Evolutionary conservation across 805 yeast species (phyloP).

Genomic region (Pichia insulana): DNA sequence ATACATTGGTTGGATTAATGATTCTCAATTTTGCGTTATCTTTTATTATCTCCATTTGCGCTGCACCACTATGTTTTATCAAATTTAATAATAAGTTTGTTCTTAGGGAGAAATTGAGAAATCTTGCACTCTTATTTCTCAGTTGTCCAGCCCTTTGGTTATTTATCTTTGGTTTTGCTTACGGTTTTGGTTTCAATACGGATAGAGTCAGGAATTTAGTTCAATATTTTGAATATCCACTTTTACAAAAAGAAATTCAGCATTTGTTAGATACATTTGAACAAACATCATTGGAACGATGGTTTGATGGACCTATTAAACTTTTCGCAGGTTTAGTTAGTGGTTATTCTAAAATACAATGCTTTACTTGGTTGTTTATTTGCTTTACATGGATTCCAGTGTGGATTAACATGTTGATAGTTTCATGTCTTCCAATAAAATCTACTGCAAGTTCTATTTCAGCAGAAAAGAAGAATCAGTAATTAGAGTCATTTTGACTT

Average conservation of each 20-base stretch:
- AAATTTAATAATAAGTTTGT: conserved; percentile 25
- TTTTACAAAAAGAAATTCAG: conserved; percentile 16
- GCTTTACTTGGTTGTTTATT: conserved; percentile 80
- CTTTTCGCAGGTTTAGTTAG: conserved; percentile 45
- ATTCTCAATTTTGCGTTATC: conserved; percentile 84
- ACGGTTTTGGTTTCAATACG: conserved; percentile 19
- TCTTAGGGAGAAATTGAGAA: conserved; percentile 9
- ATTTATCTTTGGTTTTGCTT: conserved; percentile 20
- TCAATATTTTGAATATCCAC: conserved; percentile 20
- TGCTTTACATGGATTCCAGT: conserved; percentile 75
- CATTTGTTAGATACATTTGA: conserved; percentile 12
- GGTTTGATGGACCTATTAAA: conserved; percentile 29
- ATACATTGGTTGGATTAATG: conserved; percentile 61
- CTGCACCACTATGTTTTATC: conserved; percentile 67
- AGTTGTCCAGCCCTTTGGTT: conserved; percentile 28
- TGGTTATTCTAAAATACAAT: conserved; percentile 61
- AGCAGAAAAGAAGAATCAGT: conserved; percentile 10
- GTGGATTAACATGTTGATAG: conserved; percentile 42
- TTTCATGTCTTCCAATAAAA: conserved; percentile 19
- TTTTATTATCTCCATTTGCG: conserved; percentile 55
- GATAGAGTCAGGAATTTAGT: conserved; percentile 24
- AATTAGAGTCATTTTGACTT: neutral
- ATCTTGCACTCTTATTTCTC: conserved; percentile 19
- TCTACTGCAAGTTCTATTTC: conserved; percentile 6
- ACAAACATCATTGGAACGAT: conserved; percentile 5